phyloP scores from a whole-genome alignment of 208 protist species.

The Vickermania ingenoplastis region DNA sequence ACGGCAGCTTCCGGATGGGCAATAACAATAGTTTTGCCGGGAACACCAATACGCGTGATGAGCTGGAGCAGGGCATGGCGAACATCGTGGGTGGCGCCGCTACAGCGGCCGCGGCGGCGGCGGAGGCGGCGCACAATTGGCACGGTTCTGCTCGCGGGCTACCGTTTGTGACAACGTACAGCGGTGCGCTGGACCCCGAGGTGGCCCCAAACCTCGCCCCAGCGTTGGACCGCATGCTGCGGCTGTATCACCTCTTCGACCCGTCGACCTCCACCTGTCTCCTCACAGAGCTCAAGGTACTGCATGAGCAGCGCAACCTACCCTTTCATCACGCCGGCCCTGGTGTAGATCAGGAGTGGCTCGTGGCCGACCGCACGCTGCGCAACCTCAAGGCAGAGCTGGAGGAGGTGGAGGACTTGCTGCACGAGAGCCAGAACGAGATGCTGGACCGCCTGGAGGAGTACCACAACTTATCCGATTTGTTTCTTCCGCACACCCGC shows the following conservation, averaged over 20 bases:
- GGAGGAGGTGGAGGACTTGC: slow-evolving; percentile 41
- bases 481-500: slow-evolving; percentile 56
- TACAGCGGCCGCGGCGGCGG: not conserved
- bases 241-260: not conserved
- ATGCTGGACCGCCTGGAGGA: slow-evolving; percentile 33
- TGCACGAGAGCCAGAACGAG: slow-evolving; percentile 25
- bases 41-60: not conserved
- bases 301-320: not conserved
- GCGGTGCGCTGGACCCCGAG: slow-evolving; percentile 40
- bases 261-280: not conserved
- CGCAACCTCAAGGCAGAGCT: slow-evolving; percentile 37
- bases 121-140: not conserved
- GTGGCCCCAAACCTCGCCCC: slow-evolving; percentile 35
- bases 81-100: not conserved
- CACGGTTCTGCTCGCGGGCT: not conserved
- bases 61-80: not conserved
- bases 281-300: not conserved
- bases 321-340: not conserved
- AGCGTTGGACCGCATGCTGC: slow-evolving; percentile 31
- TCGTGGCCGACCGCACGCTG: slow-evolving; percentile 32
- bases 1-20: too few species aligned
- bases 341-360: slow-evolving; percentile 17
- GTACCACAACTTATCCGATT: slow-evolving; percentile 14
- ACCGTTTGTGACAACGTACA: slow-evolving; percentile 36
- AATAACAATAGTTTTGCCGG: too few species aligned